Evolutionary conservation across 768 basidiomycete genomes (phyloP).

Genomic region (Pulveroboletus ravenelii): DNA sequence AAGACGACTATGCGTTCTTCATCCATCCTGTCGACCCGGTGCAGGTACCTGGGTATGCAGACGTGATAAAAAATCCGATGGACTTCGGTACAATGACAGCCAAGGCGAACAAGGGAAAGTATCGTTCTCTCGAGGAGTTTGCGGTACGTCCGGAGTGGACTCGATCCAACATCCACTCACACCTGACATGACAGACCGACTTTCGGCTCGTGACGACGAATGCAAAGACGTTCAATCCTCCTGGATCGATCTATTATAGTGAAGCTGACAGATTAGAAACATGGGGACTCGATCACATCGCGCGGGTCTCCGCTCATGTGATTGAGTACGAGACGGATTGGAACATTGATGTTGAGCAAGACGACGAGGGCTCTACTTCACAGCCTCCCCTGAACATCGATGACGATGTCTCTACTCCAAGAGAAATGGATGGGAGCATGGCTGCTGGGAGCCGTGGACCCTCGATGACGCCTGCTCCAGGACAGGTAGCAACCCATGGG

Average conservation of each 20-base stretch:
- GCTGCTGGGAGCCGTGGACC: conserved; percentile 46
- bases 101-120: conserved; percentile 73
- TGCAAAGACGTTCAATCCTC: conserved; percentile 73
- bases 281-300: conserved; percentile 71
- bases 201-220: conserved; percentile 69
- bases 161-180: not conserved
- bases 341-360: conserved; percentile 76
- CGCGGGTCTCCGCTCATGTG: conserved; percentile 64
- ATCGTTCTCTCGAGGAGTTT: conserved; percentile 78
- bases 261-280: conserved; percentile 70
- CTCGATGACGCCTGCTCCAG: conserved; percentile 35
- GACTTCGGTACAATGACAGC: conserved; percentile 82
- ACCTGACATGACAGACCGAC: conserved; percentile 43
- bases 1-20: conserved; percentile 85
- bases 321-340: conserved; percentile 81
- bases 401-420: conserved; percentile 37
- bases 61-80: conserved; percentile 83
- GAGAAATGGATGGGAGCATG: conserved; percentile 43
- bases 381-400: conserved; percentile 31
- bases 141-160: conserved; percentile 41
- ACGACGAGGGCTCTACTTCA: conserved; percentile 36
- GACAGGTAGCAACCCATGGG: conserved; percentile 1
- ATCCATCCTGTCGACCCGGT: conserved; percentile 58
- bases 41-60: conserved; percentile 57
- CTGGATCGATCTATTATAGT: conserved; percentile 64